These are phyloP conservation scores for Ogataea nitratoaversa DNA, from an alignment of 805 yeast species.

Conservation along the genomic window DNA sequence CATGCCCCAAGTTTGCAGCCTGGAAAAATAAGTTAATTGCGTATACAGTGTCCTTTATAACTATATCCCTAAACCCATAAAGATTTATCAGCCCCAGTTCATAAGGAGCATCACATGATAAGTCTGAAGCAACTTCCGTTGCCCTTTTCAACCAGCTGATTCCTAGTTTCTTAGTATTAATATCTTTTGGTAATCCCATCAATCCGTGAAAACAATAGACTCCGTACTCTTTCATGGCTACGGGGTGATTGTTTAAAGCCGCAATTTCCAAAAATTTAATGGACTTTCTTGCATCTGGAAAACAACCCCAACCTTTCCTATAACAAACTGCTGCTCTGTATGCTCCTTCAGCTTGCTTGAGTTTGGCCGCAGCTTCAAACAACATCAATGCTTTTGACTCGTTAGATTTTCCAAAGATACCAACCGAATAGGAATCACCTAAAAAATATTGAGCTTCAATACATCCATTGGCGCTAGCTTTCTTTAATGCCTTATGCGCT, in stretches of 20 bases:
- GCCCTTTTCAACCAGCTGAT: slow-evolving; percentile 92
- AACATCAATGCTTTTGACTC: slow-evolving; percentile 68
- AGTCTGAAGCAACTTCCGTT: slow-evolving; percentile 73
- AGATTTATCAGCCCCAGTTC: slow-evolving; percentile 85
- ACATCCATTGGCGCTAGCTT: slow-evolving; percentile 73
- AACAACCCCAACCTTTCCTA: slow-evolving; percentile 91
- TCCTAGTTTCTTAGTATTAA: slow-evolving; percentile 76
- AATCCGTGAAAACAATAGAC: slow-evolving; percentile 77
- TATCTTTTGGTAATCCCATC: slow-evolving; percentile 72
- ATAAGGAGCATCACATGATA: slow-evolving; percentile 90
- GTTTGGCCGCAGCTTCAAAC: slow-evolving; percentile 89
- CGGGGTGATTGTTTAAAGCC: slow-evolving; percentile 87
- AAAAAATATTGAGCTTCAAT: slow-evolving; percentile 87
- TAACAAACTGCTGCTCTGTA: slow-evolving; percentile 88
- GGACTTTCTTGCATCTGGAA: slow-evolving; percentile 82
- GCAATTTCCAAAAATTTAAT: slow-evolving; percentile 80
- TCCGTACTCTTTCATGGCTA: slow-evolving; percentile 95
- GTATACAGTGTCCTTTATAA: slow-evolving; percentile 77
- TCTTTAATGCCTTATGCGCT: slow-evolving; percentile 48
- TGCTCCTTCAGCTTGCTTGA: slow-evolving; percentile 87
- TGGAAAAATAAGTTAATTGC: slow-evolving; percentile 83
- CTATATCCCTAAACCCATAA: slow-evolving; percentile 79
- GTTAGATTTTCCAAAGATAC: slow-evolving; percentile 78
- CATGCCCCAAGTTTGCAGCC: slow-evolving; percentile 84
- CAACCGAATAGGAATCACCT: slow-evolving; percentile 86